Percentiles rank a stretch among this genome's conserved stretches.
Conservation (phyloP, 1,139 yeast species). For the Trichomonascaceae sp. region DNA sequence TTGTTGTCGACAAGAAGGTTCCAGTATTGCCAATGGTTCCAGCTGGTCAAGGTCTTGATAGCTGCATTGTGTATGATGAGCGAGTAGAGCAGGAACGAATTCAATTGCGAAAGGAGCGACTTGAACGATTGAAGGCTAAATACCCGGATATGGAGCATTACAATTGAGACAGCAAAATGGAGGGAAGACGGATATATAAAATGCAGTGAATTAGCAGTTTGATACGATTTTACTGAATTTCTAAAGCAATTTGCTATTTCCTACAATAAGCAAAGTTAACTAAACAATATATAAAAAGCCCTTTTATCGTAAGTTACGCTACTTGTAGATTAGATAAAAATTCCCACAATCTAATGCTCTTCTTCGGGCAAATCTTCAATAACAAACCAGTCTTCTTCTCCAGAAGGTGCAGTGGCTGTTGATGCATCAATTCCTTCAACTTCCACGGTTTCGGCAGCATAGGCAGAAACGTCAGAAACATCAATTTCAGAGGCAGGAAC, state of each 20-base stretch:
- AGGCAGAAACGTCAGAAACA: constrained; percentile 66
- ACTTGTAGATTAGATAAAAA: neutral
- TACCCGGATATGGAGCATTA: neutral
- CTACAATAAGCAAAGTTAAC: neutral
- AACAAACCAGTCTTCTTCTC: constrained; percentile 58
- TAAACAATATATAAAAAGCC: neutral
- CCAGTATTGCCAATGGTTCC: constrained; percentile 99
- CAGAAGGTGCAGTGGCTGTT: constrained; percentile 40
- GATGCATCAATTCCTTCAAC: constrained; percentile 43
- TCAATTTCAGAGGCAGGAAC: constrained; percentile 66
- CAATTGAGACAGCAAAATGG: neutral
- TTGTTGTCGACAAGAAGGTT: constrained; percentile 86
- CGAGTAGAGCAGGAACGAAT: constrained; percentile 70
- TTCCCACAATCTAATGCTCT: constrained; percentile 39
- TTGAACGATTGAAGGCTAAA: constrained; percentile 13
- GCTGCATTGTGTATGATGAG: constrained; percentile 80
- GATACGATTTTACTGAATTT: too few relatives aligned
- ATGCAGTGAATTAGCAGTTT: too few relatives aligned
- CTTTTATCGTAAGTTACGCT: neutral
- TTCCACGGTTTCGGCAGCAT: constrained; percentile 73
- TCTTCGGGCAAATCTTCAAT: constrained; percentile 60
- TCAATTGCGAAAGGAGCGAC: constrained; percentile 52
- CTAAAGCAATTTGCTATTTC: neutral
- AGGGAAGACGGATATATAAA: neutral
- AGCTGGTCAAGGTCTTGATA: constrained; percentile 90